Percentiles rank a stretch among this genome's conserved stretches.
Conservation (phyloP, 352 stramenopile genomes). For the Halophytophthora batemanensis region DNA sequence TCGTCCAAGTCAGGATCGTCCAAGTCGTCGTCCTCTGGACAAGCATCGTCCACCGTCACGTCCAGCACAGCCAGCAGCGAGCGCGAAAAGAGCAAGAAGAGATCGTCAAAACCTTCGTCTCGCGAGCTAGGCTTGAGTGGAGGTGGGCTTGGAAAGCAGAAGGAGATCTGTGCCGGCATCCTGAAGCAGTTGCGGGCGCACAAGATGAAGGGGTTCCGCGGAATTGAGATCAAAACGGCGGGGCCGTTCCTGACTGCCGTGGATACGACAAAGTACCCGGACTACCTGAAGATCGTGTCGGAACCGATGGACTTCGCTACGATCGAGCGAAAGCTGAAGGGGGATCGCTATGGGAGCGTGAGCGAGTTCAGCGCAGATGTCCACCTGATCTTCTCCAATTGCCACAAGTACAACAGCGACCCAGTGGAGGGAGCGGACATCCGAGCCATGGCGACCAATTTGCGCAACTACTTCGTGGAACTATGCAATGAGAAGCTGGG, state of each 20-base stretch:
- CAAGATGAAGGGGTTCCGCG: conserved; percentile 85
- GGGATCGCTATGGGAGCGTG: conserved; percentile 68
- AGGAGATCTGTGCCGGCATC: conserved; percentile 64
- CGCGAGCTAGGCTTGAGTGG: conserved; percentile 23
- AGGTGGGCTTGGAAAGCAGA: conserved; percentile 55
- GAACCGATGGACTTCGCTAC: conserved; percentile 88
- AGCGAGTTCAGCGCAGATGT: conserved; percentile 84
- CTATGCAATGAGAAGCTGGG: conserved; percentile 70
- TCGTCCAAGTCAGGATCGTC: conserved; percentile 16
- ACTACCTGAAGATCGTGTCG: conserved; percentile 75
- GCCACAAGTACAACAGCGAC: conserved; percentile 88
- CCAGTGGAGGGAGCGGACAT: conserved; percentile 83
- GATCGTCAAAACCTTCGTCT: conserved; percentile 32
- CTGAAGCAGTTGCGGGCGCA: conserved; percentile 67
- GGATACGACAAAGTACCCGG: conserved; percentile 82
- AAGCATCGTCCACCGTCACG: conserved; percentile 3
- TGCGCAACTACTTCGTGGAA: conserved; percentile 77
- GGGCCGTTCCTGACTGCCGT: conserved; percentile 82
- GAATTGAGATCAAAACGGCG: conserved; percentile 78
- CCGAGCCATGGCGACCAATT: conserved; percentile 78
- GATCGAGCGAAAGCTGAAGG: conserved; percentile 86
- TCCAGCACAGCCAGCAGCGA: conserved; percentile 10
- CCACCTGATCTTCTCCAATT: conserved; percentile 87
- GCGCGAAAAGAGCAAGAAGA: conserved; percentile 32
- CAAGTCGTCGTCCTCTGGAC: conserved; percentile 10